Percentiles rank a stretch among this genome's conserved stretches.
These are phyloP conservation scores for Sistotremastrum niveocremeum DNA, from an alignment of 768 basidiomycete species.

Conservation along the genomic window DNA sequence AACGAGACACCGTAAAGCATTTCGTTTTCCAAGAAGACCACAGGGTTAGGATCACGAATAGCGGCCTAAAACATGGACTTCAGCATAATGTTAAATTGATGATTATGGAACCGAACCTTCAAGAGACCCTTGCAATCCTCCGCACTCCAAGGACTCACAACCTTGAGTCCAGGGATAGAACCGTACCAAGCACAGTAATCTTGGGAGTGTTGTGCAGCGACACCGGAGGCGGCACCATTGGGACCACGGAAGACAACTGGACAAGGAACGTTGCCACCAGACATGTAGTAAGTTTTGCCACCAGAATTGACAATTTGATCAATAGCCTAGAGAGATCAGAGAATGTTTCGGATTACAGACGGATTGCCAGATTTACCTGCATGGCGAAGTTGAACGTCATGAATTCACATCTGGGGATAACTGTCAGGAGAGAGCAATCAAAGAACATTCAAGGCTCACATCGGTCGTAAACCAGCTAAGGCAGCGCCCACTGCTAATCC, in stretches of 20 bases:
- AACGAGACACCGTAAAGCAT: conserved; percentile 97
- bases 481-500: conserved; percentile 93
- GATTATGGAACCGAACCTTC: conserved; percentile 41
- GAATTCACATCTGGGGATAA: conserved; percentile 74
- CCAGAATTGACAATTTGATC: conserved; percentile 99
- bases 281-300: conserved; percentile 99
- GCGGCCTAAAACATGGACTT: conserved; percentile 44
- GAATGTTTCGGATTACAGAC: not conserved
- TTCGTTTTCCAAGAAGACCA: conserved; percentile 99
- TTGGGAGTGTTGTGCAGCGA: conserved; percentile 94
- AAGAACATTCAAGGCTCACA: conserved; percentile 34
- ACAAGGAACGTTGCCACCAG: conserved; percentile 95
- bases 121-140: conserved; percentile 98
- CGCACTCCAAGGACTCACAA: conserved; percentile 94
- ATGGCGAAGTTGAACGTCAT: conserved; percentile 99
- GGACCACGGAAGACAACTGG: conserved; percentile 99
- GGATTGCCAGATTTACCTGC: conserved; percentile 33
- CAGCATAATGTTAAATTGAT: not conserved
- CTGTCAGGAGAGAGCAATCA: conserved; percentile 1
- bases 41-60: conserved; percentile 96
- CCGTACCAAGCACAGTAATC: conserved; percentile 96
- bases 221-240: conserved; percentile 96
- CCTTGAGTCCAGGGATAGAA: conserved; percentile 89
- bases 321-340: conserved; percentile 44
- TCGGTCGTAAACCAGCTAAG: conserved; percentile 84